Base-by-base conservation (phyloP, 2,329 filamentous ascomycete species). In the Colletotrichum navitas region DNA sequence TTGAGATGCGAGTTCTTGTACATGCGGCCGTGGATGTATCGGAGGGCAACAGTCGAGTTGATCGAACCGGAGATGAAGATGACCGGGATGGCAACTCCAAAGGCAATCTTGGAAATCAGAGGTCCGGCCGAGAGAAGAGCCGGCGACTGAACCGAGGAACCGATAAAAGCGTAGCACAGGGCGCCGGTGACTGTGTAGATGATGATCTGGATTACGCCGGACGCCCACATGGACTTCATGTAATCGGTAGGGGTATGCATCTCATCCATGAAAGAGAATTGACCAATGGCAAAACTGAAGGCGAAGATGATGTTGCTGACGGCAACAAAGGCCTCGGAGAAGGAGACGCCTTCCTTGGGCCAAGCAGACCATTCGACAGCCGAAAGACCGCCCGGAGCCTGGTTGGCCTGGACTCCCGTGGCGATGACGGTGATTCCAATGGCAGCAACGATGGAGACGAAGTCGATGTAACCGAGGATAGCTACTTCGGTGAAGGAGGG, bases 21-120 rank as follows among this genome's bases (percentile, higher is more conserved):
- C 34, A 83, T 72, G 45, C 84, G 83, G 5, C 80, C 83, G 75
- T 85, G 83, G 68, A 86, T 78, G 66, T 85, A 86, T 29, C 84
- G 83, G 4, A 79, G 80, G 36, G 83, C 80, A 16, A 85, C 83
- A 1, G 83, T 84, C 36, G 83, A 85, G 80, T 93, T 91, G 77
- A 94, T 91, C 16, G 92, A 91, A 62, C 92, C 92, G 0, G 92
- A 91, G 73, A 94, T 90, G 75, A 93, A 86, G 77, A 94, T 94
- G 63, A 92, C 93, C 6, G 92, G 92, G 6, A 92, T 83, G 0
- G 91, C 92, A 73, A 94, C 80, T 39, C 91, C 91, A 76, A 92
- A 94, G 3, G 91, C 91, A 10, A 94, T 81, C 77, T 92, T 92
- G 47, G 88, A 87, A 32, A 93, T 80, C 0, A 86, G 75, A 1